Base-by-base conservation (phyloP, 495 filamentous ascomycete genomes). In the Podospora conica region DNA sequence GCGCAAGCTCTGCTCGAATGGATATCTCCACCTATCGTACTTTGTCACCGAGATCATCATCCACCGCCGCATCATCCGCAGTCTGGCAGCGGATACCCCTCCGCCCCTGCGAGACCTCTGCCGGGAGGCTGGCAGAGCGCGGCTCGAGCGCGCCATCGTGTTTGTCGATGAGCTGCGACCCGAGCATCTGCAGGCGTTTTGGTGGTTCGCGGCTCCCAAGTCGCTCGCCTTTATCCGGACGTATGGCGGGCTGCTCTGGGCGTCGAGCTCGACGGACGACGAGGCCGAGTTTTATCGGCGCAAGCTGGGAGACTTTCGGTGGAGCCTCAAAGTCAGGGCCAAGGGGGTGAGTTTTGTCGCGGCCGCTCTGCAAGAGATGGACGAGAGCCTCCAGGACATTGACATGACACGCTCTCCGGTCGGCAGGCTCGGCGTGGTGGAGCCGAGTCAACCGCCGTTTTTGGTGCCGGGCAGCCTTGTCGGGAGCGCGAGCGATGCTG, bases 271-370 rank as follows among this genome's bases (percentile, higher is more conserved):
- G 0, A 86, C 84, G 7, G 80, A 82, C 23, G 89, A 91, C 69
- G 91, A 93, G 74, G 87, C 88, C n/a, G 88, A 90, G 29, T 92
- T 92, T 74, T 93, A 93, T 76, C 83, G 85, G 25, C 77, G 84
- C 9, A 82, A 90, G 7, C 77, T 92, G 6, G 82, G 82, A 54
- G 90, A 92, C 75, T 92, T 91, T 71, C 78, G 87, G 58, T 93
- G 90, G 90, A 92, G 89, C 1, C 78, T 93, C 15, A 73, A 71
- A 56, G 71, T 73, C 24, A 66, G 71, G 23, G 67, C 67, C 7
- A 73, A 73, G 64, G 69, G 71, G 0, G 69, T 71, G 1, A 68
- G 71, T 55, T 73, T 73, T 57, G 69, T 73, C 8, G 61, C 67
- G 22, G 67, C 65, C 1, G 69, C 69, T 0, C 62, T 73, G 54